phyloP scores from a whole-genome alignment of 75 land plant genomes.

The Cupressus sempervirens region DNA sequence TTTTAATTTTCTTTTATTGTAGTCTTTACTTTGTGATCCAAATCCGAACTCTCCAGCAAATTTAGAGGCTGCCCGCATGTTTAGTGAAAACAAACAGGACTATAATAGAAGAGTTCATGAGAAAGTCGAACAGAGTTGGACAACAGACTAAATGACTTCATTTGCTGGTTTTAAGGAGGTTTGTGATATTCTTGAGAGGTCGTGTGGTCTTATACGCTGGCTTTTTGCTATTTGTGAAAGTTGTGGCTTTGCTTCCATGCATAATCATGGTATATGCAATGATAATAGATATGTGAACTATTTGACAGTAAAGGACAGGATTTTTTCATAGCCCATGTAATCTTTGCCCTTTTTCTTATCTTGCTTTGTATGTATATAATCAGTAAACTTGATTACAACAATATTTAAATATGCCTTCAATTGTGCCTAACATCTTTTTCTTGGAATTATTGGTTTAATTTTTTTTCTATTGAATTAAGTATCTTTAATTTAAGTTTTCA shows the following conservation, averaged over 20 bases:
- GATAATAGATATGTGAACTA: slow-evolving; percentile 6
- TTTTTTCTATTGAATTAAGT: no score
- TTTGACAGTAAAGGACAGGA: slow-evolving; percentile 5
- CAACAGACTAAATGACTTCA: slow-evolving; percentile 27
- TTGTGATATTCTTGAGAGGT: slow-evolving; percentile 9
- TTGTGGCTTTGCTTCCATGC: no score
- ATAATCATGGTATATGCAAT: slow-evolving; percentile 2
- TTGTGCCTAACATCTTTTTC: neutral
- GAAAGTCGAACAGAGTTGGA: slow-evolving; percentile 60
- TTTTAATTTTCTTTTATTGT: slow-evolving; percentile 11
- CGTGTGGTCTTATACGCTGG: slow-evolving; percentile 2
- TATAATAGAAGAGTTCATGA: slow-evolving; percentile 57
- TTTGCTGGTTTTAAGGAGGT: neutral
- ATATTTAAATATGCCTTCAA: no score
- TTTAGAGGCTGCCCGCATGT: slow-evolving; percentile 66
- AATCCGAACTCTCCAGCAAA: slow-evolving; percentile 64
- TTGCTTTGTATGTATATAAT: slow-evolving; percentile 7
- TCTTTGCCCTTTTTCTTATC: neutral
- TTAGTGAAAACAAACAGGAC: slow-evolving; percentile 55
- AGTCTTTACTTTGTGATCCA: slow-evolving; percentile 61
- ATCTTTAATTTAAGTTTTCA: no score
- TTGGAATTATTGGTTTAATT: neutral
- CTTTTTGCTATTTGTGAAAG: slow-evolving; percentile 3
- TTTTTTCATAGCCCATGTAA: slow-evolving; percentile 13
- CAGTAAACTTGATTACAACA: neutral